Percentiles rank a stretch among this genome's conserved stretches.
These are phyloP conservation scores for Neurospora sp. DNA, from an alignment of 495 filamentous ascomycete species.

Conservation along the genomic window DNA sequence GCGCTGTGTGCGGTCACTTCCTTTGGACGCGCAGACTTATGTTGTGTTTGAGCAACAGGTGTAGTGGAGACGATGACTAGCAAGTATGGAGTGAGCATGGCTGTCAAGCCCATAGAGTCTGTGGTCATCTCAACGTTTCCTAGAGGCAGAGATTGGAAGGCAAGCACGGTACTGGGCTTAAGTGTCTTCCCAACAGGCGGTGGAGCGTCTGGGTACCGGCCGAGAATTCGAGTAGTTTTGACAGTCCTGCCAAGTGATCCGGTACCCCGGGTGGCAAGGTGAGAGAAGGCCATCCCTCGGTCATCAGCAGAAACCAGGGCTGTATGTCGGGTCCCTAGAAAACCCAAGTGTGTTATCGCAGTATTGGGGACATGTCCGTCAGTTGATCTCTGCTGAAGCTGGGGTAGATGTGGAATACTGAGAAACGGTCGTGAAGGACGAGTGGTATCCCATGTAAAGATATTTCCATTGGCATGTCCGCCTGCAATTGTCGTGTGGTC, in stretches of 20 bases:
- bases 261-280: slow-evolving; percentile 83
- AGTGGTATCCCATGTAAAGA: slow-evolving; percentile 94
- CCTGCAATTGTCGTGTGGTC: slow-evolving; percentile 86
- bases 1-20: slow-evolving; percentile 82
- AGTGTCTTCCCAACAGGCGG: slow-evolving; percentile 48
- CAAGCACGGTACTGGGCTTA: slow-evolving; percentile 92
- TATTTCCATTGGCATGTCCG: slow-evolving; percentile 81
- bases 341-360: slow-evolving; percentile 79
- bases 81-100: slow-evolving; percentile 91
- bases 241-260: slow-evolving; percentile 77
- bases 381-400: slow-evolving; percentile 50
- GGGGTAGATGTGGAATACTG: slow-evolving; percentile 66
- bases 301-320: slow-evolving; percentile 97
- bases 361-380: slow-evolving; percentile 79
- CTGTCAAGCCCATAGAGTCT: slow-evolving; percentile 83
- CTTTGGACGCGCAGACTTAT: slow-evolving; percentile 82
- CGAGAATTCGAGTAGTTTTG: slow-evolving; percentile 81
- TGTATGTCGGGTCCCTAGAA: slow-evolving; percentile 90
- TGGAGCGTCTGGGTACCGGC: slow-evolving; percentile 69
- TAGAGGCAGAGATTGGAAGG: slow-evolving; percentile 80
- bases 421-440: slow-evolving; percentile 77
- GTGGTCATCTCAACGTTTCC: slow-evolving; percentile 85
- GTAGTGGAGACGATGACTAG: slow-evolving; percentile 95
- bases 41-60: slow-evolving; percentile 88
- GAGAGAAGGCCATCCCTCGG: slow-evolving; percentile 94